These are phyloP conservation scores for Mitragyna speciosa DNA, from an alignment of 257 asterid genomes.

Conservation along the genomic window DNA sequence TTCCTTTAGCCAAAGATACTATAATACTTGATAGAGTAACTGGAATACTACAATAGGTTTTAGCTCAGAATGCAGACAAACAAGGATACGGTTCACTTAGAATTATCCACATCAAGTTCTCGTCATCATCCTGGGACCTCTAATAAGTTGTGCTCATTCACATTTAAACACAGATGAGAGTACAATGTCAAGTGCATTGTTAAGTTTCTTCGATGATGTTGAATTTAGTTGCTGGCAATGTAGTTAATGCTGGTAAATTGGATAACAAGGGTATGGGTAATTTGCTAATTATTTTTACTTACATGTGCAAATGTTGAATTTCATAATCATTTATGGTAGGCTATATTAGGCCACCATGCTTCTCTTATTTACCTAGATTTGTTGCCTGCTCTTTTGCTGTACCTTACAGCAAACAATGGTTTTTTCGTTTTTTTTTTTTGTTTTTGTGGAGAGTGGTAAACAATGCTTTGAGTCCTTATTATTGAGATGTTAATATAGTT, in stretches of 20 bases:
- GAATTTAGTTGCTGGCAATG: neutral
- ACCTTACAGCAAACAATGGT: neutral
- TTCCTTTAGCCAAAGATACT: neutral
- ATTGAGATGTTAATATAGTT: neutral
- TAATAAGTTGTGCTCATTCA: neutral
- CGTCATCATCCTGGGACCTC: neutral
- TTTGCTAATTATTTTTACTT: neutral
- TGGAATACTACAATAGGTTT: constrained; percentile 1
- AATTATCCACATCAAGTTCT: neutral
- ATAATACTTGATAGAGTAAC: neutral
- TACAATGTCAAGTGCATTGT: neutral
- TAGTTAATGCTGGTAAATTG: neutral
- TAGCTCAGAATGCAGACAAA: neutral
- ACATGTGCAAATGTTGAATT: neutral
- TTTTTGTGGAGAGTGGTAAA: no score
- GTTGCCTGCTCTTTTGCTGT: neutral
- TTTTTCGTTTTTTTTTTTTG: no score
- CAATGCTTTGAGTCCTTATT: neutral
- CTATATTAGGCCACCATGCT: neutral
- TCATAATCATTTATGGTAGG: neutral
- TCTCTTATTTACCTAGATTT: neutral
- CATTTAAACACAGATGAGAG: no score
- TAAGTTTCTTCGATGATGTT: neutral
- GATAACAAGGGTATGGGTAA: neutral
- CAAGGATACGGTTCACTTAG: neutral